A percentile compares a stretch with the other conserved stretches of the same genome.
phyloP scores from a whole-genome alignment of 345 rosid species.

The Conringia planisiliqua region DNA sequence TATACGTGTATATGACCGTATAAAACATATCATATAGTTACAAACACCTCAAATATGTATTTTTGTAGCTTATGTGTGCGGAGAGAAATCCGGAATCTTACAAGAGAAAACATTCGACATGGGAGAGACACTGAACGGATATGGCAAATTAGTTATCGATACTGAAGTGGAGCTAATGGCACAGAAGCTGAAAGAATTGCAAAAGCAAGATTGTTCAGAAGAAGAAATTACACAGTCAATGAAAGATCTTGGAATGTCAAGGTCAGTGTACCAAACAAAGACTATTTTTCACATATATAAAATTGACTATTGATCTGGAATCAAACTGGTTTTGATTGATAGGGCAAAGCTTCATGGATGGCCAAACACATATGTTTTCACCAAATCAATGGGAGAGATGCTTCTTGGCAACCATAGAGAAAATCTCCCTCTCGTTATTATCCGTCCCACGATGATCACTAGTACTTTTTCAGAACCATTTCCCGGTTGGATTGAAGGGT shows the following conservation, averaged over 20 bases:
- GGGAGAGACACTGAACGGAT: slow-evolving; percentile 44
- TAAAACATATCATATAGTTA: not conserved
- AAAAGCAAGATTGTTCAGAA: slow-evolving; percentile 15
- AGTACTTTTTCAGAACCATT: slow-evolving; percentile 73
- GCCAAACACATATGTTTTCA: slow-evolving; percentile 76
- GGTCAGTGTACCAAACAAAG: slow-evolving; percentile 29
- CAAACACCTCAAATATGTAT: not conserved
- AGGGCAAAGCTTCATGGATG: slow-evolving; percentile 72
- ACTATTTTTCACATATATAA: not conserved
- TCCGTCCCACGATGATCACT: slow-evolving; percentile 62
- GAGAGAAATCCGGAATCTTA: slow-evolving; percentile 45
- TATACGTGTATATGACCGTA: not conserved
- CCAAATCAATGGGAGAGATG: slow-evolving; percentile 92
- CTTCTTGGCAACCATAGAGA: slow-evolving; percentile 46
- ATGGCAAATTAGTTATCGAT: slow-evolving; percentile 29
- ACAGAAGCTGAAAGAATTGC: slow-evolving; percentile 34
- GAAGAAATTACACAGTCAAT: slow-evolving; percentile 30
- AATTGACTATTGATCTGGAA: not conserved
- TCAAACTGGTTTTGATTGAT: not conserved
- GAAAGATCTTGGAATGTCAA: slow-evolving; percentile 50
- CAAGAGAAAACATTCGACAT: slow-evolving; percentile 34
- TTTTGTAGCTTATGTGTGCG: slow-evolving; percentile 57
- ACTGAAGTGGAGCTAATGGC: slow-evolving; percentile 37
- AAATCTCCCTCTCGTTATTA: slow-evolving; percentile 46
- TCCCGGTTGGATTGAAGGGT: slow-evolving; percentile 77